A percentile compares a stretch with the other conserved stretches of the same genome.
These are phyloP conservation scores for Pyrenopolyporus hunteri DNA, from an alignment of 495 filamentous ascomycete species.

Conservation along the genomic window DNA sequence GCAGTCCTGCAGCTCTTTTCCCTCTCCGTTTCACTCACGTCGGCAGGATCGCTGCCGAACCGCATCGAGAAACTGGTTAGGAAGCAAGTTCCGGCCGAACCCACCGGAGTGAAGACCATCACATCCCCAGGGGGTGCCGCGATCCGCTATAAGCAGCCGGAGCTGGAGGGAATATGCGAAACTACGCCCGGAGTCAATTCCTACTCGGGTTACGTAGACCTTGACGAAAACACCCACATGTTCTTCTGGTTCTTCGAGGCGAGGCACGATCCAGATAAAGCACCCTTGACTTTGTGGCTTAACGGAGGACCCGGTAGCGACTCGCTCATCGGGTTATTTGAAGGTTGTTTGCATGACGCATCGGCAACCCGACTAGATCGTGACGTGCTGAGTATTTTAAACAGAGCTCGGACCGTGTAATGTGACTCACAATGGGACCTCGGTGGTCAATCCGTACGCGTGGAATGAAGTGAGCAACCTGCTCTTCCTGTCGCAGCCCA, in stretches of 20 bases:
- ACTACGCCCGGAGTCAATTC: conserved; percentile 43
- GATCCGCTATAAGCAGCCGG: conserved; percentile 61
- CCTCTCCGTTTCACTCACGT: conserved; percentile 46
- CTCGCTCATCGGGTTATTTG: conserved; percentile 68
- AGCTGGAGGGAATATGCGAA: conserved; percentile 49
- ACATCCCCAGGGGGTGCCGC: conserved; percentile 61
- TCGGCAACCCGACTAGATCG: neutral
- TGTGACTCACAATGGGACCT: conserved; percentile 57
- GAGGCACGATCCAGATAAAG: conserved; percentile 57
- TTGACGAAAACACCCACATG: conserved; percentile 63
- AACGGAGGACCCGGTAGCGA: conserved; percentile 65
- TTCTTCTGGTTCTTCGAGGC: conserved; percentile 79
- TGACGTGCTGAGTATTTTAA: conserved; percentile 13
- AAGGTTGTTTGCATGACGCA: conserved; percentile 47
- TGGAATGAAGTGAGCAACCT: conserved; percentile 72
- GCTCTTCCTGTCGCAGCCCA: conserved; percentile 68
- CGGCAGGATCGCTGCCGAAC: conserved; percentile 22
- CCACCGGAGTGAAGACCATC: conserved; percentile 62
- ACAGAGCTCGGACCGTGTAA: conserved; percentile 65
- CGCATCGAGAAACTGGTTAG: conserved; percentile 50
- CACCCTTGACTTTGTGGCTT: conserved; percentile 66
- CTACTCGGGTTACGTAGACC: conserved; percentile 52
- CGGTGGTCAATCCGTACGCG: conserved; percentile 62
- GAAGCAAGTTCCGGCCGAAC: conserved; percentile 47
- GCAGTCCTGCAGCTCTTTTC: conserved; percentile 30